Conservation (phyloP, 2,329 filamentous ascomycete species). For the Cadophora sp. region DNA sequence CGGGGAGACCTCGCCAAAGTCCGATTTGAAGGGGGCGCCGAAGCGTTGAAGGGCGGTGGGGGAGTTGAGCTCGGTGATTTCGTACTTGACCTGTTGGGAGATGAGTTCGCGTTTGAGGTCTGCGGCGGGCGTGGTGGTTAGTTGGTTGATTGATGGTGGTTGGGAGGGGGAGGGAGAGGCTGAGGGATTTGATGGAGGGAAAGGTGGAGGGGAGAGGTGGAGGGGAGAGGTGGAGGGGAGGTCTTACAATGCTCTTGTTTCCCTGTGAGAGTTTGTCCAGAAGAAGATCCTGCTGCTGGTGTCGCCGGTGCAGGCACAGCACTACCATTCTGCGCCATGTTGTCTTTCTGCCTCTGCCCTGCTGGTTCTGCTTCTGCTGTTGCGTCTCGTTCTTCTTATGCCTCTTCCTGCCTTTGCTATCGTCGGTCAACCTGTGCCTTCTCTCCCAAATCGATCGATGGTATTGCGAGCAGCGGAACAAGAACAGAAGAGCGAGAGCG, state of each 20-base stretch:
- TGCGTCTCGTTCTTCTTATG: background rate
- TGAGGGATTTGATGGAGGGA: background rate
- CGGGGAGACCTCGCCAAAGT: constrained; percentile 90
- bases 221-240: background rate
- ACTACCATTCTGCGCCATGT: constrained; percentile 30
- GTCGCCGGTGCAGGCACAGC: constrained; percentile 15
- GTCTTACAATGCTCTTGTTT: constrained; percentile 93
- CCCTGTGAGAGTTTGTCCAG: constrained; percentile 69
- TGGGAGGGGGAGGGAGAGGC: background rate
- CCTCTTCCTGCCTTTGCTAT: background rate
- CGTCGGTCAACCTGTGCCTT: no score
- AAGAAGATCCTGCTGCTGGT: constrained; percentile 17
- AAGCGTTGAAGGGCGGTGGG: constrained; percentile 94
- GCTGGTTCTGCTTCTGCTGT: background rate
- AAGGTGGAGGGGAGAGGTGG: background rate
- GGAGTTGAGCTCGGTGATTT: constrained; percentile 92
- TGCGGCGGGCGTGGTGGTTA: constrained; percentile 47
- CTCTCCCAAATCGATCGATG: background rate
- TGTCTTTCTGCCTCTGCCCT: constrained; percentile 4
- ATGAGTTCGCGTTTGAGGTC: constrained; percentile 97
- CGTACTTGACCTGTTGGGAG: constrained; percentile 84
- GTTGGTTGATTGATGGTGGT: background rate
- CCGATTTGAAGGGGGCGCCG: constrained; percentile 92
- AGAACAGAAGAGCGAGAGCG: background rate
- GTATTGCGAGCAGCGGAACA: no score